phyloP scores from a whole-genome alignment of 2,329 filamentous ascomycete genomes.

The Acephala macrosclerotiorum region DNA sequence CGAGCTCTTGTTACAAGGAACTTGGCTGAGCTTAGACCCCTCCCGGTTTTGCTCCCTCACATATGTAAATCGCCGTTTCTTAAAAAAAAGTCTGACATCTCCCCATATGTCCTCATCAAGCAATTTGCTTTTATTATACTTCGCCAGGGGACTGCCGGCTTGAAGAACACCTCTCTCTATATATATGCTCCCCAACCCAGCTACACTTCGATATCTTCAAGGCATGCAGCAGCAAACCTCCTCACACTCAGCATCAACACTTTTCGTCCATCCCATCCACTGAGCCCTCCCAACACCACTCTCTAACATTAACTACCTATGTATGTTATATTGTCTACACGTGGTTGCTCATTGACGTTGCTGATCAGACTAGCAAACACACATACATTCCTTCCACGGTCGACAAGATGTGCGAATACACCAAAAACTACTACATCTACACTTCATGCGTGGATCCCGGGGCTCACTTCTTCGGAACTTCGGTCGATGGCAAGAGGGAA shows the following conservation, averaged over 20 bases:
- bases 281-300: slow-evolving; percentile 6
- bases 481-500: slow-evolving; percentile 69
- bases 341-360: neutral
- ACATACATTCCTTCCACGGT: slow-evolving; percentile 1
- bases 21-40: slow-evolving; percentile 37
- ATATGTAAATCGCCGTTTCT: slow-evolving; percentile 33
- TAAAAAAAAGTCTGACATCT: slow-evolving; percentile 26
- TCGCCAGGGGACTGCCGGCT: slow-evolving; percentile 27
- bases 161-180: slow-evolving; percentile 15
- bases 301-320: neutral
- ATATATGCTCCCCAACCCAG: slow-evolving; percentile 18
- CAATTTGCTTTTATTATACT: slow-evolving; percentile 36
- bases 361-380: slow-evolving; percentile 1
- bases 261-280: slow-evolving; percentile 8
- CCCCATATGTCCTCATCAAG: slow-evolving; percentile 24
- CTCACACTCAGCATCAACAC: slow-evolving; percentile 14
- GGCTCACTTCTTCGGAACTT: slow-evolving; percentile 74
- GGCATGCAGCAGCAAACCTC: slow-evolving; percentile 23
- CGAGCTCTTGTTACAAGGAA: slow-evolving; percentile 32
- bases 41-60: slow-evolving; percentile 26
- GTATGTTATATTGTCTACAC: neutral
- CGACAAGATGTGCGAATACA: slow-evolving; percentile 63
- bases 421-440: slow-evolving; percentile 81
- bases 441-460: slow-evolving; percentile 73
- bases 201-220: slow-evolving; percentile 28